phyloP scores from a whole-genome alignment of 23 red algal genomes.

The Gracilaria domingensis region DNA sequence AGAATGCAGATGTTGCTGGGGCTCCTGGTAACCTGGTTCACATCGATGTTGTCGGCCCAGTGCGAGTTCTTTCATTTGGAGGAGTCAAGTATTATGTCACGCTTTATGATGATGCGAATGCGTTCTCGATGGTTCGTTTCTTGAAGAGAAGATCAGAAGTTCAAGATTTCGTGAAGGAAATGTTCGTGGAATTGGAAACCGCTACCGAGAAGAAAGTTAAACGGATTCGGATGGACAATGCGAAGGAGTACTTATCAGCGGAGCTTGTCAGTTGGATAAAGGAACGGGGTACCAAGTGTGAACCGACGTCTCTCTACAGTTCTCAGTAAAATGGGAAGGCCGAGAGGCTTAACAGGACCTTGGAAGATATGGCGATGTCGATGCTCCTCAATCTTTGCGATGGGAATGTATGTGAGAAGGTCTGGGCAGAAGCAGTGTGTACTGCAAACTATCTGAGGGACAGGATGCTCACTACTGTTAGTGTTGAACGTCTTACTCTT shows the following conservation, averaged over 20 bases:
- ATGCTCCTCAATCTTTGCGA: background rate
- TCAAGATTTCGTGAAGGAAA: background rate
- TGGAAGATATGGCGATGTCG: slow-evolving; percentile 7
- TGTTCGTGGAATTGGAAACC: background rate
- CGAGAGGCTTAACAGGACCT: background rate
- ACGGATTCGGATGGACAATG: slow-evolving; percentile 8
- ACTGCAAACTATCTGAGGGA: slow-evolving; percentile 7
- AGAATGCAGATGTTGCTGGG: background rate
- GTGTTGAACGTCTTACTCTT: background rate
- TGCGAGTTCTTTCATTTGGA: background rate
- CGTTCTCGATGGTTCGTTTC: slow-evolving; percentile 37
- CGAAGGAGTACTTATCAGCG: slow-evolving; percentile 9
- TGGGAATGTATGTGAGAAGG: background rate
- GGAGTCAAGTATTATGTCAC: slow-evolving; percentile 33
- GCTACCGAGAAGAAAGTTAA: background rate
- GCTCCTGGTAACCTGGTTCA: background rate
- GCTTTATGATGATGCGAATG: slow-evolving; percentile 16
- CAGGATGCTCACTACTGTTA: background rate
- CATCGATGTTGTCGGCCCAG: background rate
- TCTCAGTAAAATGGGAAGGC: slow-evolving; percentile 44
- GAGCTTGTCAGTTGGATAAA: slow-evolving; percentile 29
- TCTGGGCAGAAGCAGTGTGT: slow-evolving; percentile 17
- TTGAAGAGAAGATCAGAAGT: slow-evolving; percentile 9
- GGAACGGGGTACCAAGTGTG: background rate
- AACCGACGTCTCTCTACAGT: slow-evolving; percentile 20